phyloP scores from a whole-genome alignment of 352 stramenopile species.

The Globisporangium heterothallicum region DNA sequence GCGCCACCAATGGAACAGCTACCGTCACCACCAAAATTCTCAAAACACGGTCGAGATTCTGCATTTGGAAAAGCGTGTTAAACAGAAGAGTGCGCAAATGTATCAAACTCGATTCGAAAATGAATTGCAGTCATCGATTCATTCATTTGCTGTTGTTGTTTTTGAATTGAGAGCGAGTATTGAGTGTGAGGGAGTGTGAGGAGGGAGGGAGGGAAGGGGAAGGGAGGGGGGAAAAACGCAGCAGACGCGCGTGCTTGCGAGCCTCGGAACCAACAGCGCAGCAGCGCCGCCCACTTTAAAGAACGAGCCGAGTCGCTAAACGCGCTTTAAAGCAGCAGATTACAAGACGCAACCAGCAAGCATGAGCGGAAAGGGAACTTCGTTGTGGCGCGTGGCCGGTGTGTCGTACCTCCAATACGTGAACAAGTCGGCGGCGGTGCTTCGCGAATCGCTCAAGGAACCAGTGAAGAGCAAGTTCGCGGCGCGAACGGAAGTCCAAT shows the following conservation, averaged over 20 bases:
- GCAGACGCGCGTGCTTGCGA: slow-evolving; percentile 1
- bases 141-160: no score
- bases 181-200: neutral
- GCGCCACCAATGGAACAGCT: neutral
- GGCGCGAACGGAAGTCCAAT: slow-evolving; percentile 69
- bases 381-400: slow-evolving; percentile 81
- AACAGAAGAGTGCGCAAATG: no score
- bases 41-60: neutral
- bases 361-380: slow-evolving; percentile 79
- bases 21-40: slow-evolving; percentile 4
- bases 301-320: no score
- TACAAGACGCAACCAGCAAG: slow-evolving; percentile 14
- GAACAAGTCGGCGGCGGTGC: slow-evolving; percentile 74
- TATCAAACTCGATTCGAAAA: no score
- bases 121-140: no score
- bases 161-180: no score
- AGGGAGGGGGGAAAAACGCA: no score
- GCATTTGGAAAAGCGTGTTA: no score
- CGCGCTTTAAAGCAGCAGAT: no score
- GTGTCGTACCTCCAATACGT: slow-evolving; percentile 88
- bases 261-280: slow-evolving; percentile 2
- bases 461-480: slow-evolving; percentile 82
- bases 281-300: slow-evolving; percentile 8
- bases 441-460: slow-evolving; percentile 79
- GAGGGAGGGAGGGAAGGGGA: neutral